These are phyloP conservation scores for Funneliformis mosseae DNA, from an alignment of 192 early-diverging fungal genomes.

Conservation along the genomic window DNA sequence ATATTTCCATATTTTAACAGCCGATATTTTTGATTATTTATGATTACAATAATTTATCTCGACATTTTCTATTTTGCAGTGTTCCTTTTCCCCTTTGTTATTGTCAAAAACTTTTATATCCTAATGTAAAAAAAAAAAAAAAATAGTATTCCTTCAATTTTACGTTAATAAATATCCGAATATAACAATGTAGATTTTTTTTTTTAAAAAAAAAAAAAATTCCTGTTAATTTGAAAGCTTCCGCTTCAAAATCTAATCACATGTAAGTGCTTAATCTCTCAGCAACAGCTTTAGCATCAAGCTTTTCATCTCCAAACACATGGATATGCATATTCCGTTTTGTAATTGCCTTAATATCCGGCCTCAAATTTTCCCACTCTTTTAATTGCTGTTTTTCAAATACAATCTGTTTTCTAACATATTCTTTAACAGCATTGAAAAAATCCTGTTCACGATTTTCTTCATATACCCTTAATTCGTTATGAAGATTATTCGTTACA, in stretches of 20 bases:
- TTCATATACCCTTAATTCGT: conserved; percentile 42
- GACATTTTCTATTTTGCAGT: no score
- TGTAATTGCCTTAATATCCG: conserved; percentile 39
- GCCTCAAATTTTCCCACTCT: conserved; percentile 36
- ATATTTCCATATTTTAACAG: no score
- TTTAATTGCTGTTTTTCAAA: conserved; percentile 48
- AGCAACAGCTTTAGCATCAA: conserved; percentile 10
- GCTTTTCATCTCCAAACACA: conserved; percentile 12
- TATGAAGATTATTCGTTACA: conserved; percentile 39
- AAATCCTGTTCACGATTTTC: conserved; percentile 45
- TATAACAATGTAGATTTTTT: no score
- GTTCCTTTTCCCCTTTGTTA: no score
- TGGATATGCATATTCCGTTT: conserved; percentile 27
- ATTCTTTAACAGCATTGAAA: conserved; percentile 40
- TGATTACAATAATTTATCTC: no score
- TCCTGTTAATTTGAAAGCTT: no score
- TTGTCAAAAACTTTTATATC: no score
- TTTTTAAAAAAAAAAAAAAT: no score
- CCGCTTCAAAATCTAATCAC: neutral
- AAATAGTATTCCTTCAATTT: no score
- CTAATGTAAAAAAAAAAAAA: no score
- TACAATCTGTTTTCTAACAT: conserved; percentile 44
- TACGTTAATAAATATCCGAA: no score
- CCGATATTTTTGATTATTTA: no score
- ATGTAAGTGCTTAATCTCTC: conserved; percentile 11